phyloP scores from a whole-genome alignment of 805 yeast species.

The Sugiyamaella americana region DNA sequence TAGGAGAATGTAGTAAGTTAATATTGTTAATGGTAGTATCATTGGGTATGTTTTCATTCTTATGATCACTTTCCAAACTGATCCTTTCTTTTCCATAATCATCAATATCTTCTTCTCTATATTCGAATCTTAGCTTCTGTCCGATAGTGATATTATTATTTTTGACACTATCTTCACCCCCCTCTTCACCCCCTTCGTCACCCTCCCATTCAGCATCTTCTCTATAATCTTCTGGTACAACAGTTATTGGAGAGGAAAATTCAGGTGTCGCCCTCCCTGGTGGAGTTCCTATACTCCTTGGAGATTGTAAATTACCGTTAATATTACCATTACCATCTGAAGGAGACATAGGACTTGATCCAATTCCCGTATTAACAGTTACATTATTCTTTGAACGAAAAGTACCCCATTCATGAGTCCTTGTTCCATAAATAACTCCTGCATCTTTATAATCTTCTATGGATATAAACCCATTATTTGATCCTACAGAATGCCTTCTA shows the following conservation, averaged over 20 bases:
- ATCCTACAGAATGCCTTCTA: slow-evolving; percentile 12
- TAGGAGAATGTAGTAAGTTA: no score
- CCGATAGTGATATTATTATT: no score
- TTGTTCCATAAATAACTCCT: slow-evolving; percentile 39
- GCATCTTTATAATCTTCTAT: slow-evolving; percentile 21
- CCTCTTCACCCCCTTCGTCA: not conserved
- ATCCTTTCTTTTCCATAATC: no score
- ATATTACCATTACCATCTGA: not conserved
- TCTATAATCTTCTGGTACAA: not conserved
- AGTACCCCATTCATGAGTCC: slow-evolving; percentile 46
- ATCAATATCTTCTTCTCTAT: no score
- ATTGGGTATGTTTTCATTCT: no score
- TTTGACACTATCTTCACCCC: not conserved
- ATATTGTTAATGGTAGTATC: not conserved
- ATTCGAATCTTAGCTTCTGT: no score
- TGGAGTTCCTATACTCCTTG: not conserved
- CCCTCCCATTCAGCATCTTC: not conserved
- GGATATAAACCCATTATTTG: slow-evolving; percentile 13
- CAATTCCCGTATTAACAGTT: not conserved
- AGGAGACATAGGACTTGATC: not conserved
- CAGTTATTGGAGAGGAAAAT: not conserved
- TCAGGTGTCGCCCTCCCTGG: not conserved
- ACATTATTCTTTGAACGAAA: not conserved
- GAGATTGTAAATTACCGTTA: no score
- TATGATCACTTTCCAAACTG: not conserved